Conservation (phyloP, 345 rosid species). For the Lenwebbia sp. region DNA sequence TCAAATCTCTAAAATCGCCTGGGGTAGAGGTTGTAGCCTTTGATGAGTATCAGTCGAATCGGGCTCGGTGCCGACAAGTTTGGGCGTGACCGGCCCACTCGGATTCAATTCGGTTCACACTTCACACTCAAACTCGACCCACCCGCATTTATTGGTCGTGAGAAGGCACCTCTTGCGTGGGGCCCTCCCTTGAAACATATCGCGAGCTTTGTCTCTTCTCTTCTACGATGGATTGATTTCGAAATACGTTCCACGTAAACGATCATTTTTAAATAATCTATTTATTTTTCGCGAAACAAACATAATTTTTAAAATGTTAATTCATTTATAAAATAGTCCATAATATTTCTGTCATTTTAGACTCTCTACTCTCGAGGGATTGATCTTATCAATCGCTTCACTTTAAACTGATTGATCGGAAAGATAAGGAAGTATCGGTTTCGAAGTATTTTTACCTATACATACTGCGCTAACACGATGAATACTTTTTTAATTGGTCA, state of each 20-base stretch:
- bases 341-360: too few species aligned
- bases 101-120: not conserved
- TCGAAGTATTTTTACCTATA: not conserved
- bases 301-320: too few species aligned
- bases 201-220: not conserved
- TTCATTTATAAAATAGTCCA: too few species aligned
- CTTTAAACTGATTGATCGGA: accelerated
- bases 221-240: too few species aligned
- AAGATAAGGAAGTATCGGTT: accelerated
- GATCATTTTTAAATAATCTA: too few species aligned
- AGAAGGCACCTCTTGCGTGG: not conserved
- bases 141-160: not conserved
- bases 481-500: not conserved
- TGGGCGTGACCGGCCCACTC: not conserved
- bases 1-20: not conserved
- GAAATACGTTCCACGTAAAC: too few species aligned
- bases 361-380: accelerated
- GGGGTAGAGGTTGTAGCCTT: not conserved
- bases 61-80: not conserved
- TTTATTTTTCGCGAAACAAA: too few species aligned
- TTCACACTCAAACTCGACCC: not conserved
- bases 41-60: not conserved
- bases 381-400: not conserved
- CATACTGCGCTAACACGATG: accelerated
- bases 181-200: not conserved